These are phyloP conservation scores for Macrocystidia cucumis DNA, from an alignment of 1,284 basidiomycete species.

Conservation along the genomic window DNA sequence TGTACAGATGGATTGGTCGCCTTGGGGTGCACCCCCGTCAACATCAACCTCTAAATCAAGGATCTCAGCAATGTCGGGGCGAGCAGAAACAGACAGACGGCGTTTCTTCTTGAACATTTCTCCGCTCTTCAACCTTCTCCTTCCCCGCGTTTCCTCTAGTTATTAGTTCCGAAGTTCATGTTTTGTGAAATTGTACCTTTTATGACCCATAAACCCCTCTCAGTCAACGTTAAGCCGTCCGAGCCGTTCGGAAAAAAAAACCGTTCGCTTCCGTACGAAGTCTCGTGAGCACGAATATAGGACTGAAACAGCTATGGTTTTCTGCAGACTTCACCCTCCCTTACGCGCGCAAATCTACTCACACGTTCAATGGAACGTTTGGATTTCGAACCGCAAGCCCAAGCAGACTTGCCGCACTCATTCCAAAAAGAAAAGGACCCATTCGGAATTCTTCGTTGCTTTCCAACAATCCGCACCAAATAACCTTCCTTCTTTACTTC, in stretches of 20 bases:
- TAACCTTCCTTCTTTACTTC: not conserved
- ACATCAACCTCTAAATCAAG: conserved; percentile 13
- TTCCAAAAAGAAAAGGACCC: not conserved
- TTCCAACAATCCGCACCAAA: not conserved
- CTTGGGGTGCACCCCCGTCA: conserved; percentile 21
- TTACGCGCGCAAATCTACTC: not conserved
- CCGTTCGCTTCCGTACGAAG: too few relatives aligned
- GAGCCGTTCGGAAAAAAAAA: too few relatives aligned
- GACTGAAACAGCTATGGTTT: too few relatives aligned
- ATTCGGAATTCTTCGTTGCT: conserved; percentile 1
- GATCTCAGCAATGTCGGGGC: not conserved
- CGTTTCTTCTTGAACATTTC: not conserved
- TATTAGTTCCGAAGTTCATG: not conserved
- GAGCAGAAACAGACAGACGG: not conserved
- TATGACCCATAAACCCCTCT: too few relatives aligned
- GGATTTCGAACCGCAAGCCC: not conserved
- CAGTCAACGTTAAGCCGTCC: too few relatives aligned
- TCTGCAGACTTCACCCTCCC: too few relatives aligned
- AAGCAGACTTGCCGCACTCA: not conserved
- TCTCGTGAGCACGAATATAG: too few relatives aligned
- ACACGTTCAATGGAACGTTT: not conserved
- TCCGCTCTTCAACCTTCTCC: not conserved
- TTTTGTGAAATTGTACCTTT: not conserved
- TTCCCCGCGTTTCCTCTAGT: not conserved
- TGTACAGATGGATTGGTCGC: conserved; percentile 19